Evolutionary conservation across 2,329 filamentous ascomycete genomes (phyloP).

Genomic region (Spiromastix sp.): DNA sequence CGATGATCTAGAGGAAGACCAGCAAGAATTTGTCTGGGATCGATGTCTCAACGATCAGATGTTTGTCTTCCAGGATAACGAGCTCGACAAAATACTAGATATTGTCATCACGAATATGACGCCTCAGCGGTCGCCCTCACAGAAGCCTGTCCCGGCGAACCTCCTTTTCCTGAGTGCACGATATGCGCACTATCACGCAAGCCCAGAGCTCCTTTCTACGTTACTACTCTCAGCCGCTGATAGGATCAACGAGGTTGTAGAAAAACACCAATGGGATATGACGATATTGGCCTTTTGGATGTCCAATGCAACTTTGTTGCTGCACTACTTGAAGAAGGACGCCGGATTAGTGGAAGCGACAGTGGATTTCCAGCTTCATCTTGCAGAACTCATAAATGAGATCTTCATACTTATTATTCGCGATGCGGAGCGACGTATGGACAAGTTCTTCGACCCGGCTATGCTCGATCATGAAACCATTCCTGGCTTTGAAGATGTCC

Average conservation of each 20-base stretch:
- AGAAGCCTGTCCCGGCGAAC: conserved; percentile 95
- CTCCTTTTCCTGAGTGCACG: conserved; percentile 91
- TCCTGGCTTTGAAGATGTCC: conserved; percentile 89
- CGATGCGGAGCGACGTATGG: conserved; percentile 88
- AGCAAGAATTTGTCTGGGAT: conserved; percentile 92
- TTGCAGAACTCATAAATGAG: conserved; percentile 91
- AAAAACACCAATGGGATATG: conserved; percentile 97
- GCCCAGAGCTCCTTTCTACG: conserved; percentile 67
- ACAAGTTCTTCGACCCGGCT: conserved; percentile 84
- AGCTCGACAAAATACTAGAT: conserved; percentile 82
- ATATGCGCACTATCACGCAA: conserved; percentile 95
- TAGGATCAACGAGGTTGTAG: conserved; percentile 95
- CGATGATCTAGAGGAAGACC: conserved; percentile 78
- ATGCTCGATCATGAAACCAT: conserved; percentile 99
- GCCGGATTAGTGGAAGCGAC: conserved; percentile 69
- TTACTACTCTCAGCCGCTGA: conserved; percentile 81
- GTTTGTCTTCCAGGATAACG: conserved; percentile 97
- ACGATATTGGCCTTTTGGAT: conserved; percentile 98
- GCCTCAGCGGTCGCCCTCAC: conserved; percentile 85
- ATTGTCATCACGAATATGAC: conserved; percentile 98
- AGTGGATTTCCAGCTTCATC: conserved; percentile 79
- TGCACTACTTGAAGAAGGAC: conserved; percentile 97
- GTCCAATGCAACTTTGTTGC: conserved; percentile 86
- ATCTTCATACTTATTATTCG: conserved; percentile 97
- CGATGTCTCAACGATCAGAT: conserved; percentile 94